Conservation (phyloP, 306 rosid species). For the Cicer chorassanicum region DNA sequence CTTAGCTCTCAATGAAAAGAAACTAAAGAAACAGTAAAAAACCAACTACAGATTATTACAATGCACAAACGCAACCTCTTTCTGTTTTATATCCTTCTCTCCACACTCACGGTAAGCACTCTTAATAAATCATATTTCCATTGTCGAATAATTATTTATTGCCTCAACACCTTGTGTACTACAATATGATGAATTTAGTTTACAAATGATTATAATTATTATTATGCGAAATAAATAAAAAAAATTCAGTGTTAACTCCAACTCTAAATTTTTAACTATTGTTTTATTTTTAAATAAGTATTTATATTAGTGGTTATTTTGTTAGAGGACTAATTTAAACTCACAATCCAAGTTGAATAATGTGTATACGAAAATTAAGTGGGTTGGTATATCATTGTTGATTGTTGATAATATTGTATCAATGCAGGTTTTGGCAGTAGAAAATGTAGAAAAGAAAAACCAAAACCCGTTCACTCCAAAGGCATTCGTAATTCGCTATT, state of each 20-base stretch:
- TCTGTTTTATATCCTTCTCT: conserved; percentile 51
- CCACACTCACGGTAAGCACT: conserved; percentile 60
- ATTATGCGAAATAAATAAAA: not conserved
- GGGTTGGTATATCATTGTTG: too few relatives aligned
- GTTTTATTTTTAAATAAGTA: not conserved
- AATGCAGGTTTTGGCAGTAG: conserved; percentile 63
- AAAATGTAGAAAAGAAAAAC: conserved; percentile 43
- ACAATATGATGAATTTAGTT: too few relatives aligned
- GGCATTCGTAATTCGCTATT: conserved; percentile 68
- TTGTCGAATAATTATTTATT: not conserved
- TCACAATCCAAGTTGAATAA: too few relatives aligned
- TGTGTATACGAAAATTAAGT: too few relatives aligned
- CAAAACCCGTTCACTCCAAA: conserved; percentile 78
- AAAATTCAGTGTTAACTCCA: not conserved
- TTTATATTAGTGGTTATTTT: not conserved
- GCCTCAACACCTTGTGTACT: not conserved
- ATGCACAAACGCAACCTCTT: conserved; percentile 46
- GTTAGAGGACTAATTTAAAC: too few relatives aligned
- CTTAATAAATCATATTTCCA: not conserved
- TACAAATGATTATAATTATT: too few relatives aligned
- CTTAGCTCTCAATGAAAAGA: not conserved
- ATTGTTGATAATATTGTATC: too few relatives aligned
- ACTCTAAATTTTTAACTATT: not conserved
- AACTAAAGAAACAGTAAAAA: not conserved
- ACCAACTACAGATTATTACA: not conserved